Evolutionary conservation across 2,329 filamentous ascomycete genomes (phyloP).

Genomic region (Phyllosticta citribraziliensis): DNA sequence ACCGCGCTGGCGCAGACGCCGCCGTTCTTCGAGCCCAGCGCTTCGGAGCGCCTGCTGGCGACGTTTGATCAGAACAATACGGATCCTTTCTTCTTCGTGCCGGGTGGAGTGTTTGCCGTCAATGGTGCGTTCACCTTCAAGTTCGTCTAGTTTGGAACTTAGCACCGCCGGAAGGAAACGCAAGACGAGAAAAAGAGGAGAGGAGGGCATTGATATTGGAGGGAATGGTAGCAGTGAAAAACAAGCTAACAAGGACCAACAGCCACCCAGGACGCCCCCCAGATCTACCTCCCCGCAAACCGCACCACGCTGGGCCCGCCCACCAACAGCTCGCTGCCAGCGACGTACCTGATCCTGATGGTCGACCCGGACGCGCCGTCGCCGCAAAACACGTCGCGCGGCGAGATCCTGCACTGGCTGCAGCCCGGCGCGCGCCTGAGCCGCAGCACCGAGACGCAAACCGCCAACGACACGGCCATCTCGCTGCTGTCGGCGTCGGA

Average conservation of each 20-base stretch:
- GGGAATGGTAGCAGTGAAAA: neutral
- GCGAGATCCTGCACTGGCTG: conserved; percentile 11
- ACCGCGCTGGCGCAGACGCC: conserved; percentile 3
- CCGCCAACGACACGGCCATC: neutral
- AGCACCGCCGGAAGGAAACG: neutral
- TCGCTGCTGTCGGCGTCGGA: conserved; percentile 1
- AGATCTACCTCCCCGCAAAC: conserved; percentile 6
- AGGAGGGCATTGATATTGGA: neutral
- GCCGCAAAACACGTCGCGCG: conserved; percentile 1
- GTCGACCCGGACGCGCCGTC: conserved; percentile 11
- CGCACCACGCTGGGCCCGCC: neutral
- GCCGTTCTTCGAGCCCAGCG: conserved; percentile 2
- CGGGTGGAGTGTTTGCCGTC: conserved; percentile 1
- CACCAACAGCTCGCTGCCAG: neutral
- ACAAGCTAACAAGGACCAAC: neutral
- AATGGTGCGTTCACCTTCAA: neutral
- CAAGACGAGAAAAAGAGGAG: neutral
- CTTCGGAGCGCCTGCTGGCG: neutral
- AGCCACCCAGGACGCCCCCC: conserved; percentile 1
- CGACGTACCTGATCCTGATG: conserved; percentile 10
- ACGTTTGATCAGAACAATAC: conserved; percentile 7
- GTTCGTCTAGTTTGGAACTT: too few species aligned
- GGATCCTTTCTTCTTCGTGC: conserved; percentile 1
- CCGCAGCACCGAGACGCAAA: neutral
- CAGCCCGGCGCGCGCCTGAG: conserved; percentile 1